phyloP scores from a whole-genome alignment of 768 basidiomycete genomes.

The Leucocoprinus leucothites region DNA sequence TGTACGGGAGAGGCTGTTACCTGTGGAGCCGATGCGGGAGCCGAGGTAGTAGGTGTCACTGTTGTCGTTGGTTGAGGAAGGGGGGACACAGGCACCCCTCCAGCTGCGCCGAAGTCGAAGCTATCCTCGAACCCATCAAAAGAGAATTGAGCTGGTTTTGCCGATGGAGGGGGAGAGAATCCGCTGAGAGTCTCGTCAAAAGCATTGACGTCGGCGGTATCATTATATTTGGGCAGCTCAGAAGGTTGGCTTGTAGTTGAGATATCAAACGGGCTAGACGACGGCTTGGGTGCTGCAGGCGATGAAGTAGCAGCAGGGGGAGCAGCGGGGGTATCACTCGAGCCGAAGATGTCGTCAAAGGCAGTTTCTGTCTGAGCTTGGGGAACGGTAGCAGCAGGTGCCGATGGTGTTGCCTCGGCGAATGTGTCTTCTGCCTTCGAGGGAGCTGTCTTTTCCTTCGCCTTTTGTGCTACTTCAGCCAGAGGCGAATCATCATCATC shows the following conservation, averaged over 20 bases:
- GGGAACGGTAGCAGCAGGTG: neutral
- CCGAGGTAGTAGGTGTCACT: neutral
- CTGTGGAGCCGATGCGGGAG: constrained; percentile 16
- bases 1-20: neutral
- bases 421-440: constrained; percentile 16
- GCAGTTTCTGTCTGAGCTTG: constrained; percentile 19
- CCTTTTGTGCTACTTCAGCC: constrained; percentile 24
- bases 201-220: constrained; percentile 51
- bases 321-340: constrained; percentile 3
- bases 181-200: constrained; percentile 77
- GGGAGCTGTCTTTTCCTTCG: neutral
- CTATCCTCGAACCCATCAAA: constrained; percentile 60
- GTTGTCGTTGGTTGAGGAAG: neutral
- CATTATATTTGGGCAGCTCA: neutral
- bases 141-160: constrained; percentile 43
- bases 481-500: constrained; percentile 40
- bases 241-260: neutral
- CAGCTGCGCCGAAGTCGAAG: constrained; percentile 58
- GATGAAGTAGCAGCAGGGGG: constrained; percentile 21
- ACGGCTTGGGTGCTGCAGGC: constrained; percentile 18
- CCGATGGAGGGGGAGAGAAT: constrained; percentile 33
- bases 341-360: constrained; percentile 60
- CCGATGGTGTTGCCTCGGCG: constrained; percentile 11
- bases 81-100: constrained; percentile 3
- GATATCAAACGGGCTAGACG: constrained; percentile 10